Percentiles rank a stretch among this genome's conserved stretches.
phyloP scores from a whole-genome alignment of 169 alveolate genomes.

The Cryptosporidium felis region DNA sequence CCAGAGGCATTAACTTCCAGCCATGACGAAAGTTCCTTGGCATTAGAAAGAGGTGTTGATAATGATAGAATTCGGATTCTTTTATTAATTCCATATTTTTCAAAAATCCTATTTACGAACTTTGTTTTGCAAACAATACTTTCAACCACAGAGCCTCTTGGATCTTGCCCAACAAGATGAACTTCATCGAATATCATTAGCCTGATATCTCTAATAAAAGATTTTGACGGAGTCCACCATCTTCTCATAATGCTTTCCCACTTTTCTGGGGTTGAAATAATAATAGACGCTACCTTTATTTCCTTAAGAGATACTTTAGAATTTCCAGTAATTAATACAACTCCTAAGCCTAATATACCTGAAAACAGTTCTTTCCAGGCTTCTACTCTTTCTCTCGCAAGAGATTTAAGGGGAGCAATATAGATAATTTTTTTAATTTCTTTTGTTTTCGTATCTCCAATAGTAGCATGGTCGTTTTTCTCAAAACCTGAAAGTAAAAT shows the following conservation, averaged over 20 bases:
- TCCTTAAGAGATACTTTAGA: constrained; percentile 89
- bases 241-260: constrained; percentile 99
- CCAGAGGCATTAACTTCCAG: constrained; percentile 94
- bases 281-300: constrained; percentile 87
- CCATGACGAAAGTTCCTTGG: constrained; percentile 97
- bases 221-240: constrained; percentile 91
- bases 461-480: constrained; percentile 75
- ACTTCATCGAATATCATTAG: constrained; percentile 98
- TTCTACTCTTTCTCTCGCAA: constrained; percentile 86
- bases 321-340: constrained; percentile 97
- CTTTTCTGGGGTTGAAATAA: constrained; percentile 99
- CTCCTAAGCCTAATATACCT: constrained; percentile 83
- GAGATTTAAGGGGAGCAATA: constrained; percentile 98
- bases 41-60: constrained; percentile 98
- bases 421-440: constrained; percentile 88
- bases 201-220: constrained; percentile 91
- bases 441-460: constrained; percentile 72
- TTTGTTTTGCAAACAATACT: constrained; percentile 96
- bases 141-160: constrained; percentile 97
- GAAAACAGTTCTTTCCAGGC: constrained; percentile 92
- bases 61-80: constrained; percentile 93
- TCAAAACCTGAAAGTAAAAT: constrained; percentile 83
- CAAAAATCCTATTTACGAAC: constrained; percentile 88
- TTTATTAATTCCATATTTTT: constrained; percentile 66
- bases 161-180: constrained; percentile 95